Evolutionary conservation across 1,139 yeast genomes (phyloP).

Genomic region (Arxiozyma bovina): DNA sequence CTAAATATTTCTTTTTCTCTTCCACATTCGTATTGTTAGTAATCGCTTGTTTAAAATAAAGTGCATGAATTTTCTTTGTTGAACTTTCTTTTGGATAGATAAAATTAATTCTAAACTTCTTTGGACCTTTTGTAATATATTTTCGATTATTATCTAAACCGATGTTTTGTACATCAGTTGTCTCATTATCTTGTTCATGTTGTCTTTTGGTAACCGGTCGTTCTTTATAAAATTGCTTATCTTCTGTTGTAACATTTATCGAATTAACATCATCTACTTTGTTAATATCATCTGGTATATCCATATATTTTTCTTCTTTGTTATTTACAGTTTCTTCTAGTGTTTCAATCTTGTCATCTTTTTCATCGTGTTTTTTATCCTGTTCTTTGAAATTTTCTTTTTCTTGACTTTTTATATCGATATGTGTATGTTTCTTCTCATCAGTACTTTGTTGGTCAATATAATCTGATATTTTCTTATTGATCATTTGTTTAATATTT

Average conservation of each 20-base stretch:
- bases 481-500: neutral
- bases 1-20: neutral
- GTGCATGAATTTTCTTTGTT: neutral
- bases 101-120: neutral
- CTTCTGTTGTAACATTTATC: no score
- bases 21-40: conserved; percentile 1
- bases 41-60: conserved; percentile 3
- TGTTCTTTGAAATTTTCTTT: neutral
- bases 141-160: neutral
- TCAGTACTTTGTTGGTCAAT: neutral
- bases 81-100: neutral
- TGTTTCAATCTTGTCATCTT: no score
- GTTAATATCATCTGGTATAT: neutral
- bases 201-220: neutral
- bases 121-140: neutral
- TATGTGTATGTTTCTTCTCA: neutral
- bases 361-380: neutral
- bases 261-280: neutral
- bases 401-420: neutral
- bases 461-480: neutral
- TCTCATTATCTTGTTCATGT: neutral
- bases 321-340: no score
- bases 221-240: neutral
- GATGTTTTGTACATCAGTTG: neutral
- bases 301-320: no score